These are phyloP conservation scores for Bauhinia variegata DNA, from an alignment of 306 rosid genomes.

Conservation along the genomic window DNA sequence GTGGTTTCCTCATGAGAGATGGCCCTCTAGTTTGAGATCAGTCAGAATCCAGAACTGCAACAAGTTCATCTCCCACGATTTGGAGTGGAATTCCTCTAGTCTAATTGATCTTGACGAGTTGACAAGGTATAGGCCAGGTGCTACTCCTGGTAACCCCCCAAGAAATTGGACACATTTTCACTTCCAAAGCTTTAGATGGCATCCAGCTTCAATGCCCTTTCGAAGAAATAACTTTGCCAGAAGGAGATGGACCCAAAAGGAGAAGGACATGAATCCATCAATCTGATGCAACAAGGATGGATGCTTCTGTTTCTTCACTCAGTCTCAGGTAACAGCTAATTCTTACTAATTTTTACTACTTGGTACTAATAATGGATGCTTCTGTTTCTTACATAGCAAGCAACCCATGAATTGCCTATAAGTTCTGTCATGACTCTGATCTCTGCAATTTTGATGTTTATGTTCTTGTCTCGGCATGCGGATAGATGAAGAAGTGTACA, in stretches of 20 bases:
- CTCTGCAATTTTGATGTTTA: too few relatives aligned
- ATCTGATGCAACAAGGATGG: too few relatives aligned
- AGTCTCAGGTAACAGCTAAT: too few relatives aligned
- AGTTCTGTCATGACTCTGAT: too few relatives aligned
- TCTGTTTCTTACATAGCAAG: too few relatives aligned
- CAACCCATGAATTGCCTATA: too few relatives aligned
- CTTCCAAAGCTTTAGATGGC: not conserved
- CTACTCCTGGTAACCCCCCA: slow-evolving; percentile 2
- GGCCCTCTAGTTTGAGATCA: slow-evolving; percentile 31
- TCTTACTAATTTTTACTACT: too few relatives aligned
- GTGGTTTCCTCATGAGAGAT: slow-evolving; percentile 4
- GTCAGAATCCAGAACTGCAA: slow-evolving; percentile 35
- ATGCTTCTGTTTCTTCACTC: too few relatives aligned
- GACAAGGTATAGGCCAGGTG: not conserved
- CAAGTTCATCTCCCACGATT: slow-evolving; percentile 26
- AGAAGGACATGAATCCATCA: too few relatives aligned
- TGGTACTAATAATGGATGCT: too few relatives aligned
- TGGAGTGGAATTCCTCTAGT: not conserved
- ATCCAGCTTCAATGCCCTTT: not conserved
- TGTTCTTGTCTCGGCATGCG: too few relatives aligned
- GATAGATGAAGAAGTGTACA: too few relatives aligned
- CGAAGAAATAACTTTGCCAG: not conserved
- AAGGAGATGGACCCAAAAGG: not conserved
- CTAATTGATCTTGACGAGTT: not conserved
- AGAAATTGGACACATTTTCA: not conserved